phyloP scores from a whole-genome alignment of 2,329 filamentous ascomycete species.

The Cryphonectria naterciae region DNA sequence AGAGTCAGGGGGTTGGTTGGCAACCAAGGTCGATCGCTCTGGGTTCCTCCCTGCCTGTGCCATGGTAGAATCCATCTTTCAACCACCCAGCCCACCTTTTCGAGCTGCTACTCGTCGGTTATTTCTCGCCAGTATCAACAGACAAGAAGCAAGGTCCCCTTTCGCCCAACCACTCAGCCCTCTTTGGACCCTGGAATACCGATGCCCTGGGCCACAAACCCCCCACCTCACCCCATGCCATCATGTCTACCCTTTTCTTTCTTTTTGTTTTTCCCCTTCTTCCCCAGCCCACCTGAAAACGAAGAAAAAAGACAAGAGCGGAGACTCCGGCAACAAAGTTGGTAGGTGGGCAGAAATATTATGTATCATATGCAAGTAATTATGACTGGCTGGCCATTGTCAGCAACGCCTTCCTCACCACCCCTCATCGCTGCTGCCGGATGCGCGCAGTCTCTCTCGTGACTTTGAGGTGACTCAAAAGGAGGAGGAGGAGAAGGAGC shows the following conservation, averaged over 20 bases:
- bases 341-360: not conserved
- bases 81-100: not conserved
- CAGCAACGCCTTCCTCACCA: not conserved
- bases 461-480: not conserved
- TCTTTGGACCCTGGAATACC: not conserved
- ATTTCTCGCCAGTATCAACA: not conserved
- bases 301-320: not conserved
- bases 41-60: not conserved
- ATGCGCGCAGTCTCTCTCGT: no score
- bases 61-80: not conserved
- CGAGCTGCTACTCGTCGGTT: not conserved
- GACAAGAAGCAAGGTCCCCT: no score
- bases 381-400: not conserved
- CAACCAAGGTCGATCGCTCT: not conserved
- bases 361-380: not conserved
- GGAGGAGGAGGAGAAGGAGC: not conserved
- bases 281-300: not conserved
- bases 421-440: not conserved
- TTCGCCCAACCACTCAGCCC: not conserved
- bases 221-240: not conserved
- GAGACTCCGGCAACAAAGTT: not conserved
- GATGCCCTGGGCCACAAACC: not conserved
- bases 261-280: not conserved
- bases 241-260: not conserved
- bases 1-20: not conserved